Base-by-base conservation (phyloP, 345 rosid species). In the Carallia pectinifolia region DNA sequence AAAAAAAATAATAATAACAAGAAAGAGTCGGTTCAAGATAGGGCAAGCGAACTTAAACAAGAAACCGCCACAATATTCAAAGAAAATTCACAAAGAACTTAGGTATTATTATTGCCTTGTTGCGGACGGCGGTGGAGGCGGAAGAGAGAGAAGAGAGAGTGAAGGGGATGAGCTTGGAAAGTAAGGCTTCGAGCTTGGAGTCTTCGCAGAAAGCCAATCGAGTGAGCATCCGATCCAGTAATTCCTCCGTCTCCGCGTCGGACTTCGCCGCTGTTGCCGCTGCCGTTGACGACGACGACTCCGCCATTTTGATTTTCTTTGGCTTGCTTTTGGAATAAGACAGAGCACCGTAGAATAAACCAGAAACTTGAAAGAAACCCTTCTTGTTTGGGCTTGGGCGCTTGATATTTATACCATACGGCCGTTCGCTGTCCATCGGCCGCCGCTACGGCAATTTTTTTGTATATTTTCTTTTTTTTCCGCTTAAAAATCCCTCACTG, bases 151-250 rank as follows among this genome's bases (percentile, higher is more conserved):
- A 86, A 59, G 96, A 88, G 68, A 91, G 80, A 37, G 96, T 79
- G 64, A 86, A 85, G 7, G 97, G 97, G 27, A 91, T 96, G 69
- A 91, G 95, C 71, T 85, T 91, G 12, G 90, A 81, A 68, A 93
- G 86, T 59, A 93, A 85, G 63, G 82, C 33, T 71, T 89, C 71
- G 76, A 93, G 93, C 61, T 89, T 91, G 53, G 96, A 82, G 74
- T 93, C 98, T 66, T 91, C 97, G 73, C 96, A 91, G 36, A 91
- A 89, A 52, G 98, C 97, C 74, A 91, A 74, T 61, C 94, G 81
- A 48, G 98, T 93, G 18, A 91, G 84, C 97, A 94, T 91, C 53
- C 96, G 94, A 81, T 94, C 96, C 67, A 94, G 95, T 83, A 89
- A 74, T 77, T 91, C 97, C 69, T 89, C 97, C 23, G 84, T 67